Percentiles rank a stretch among this genome's conserved stretches.
These are phyloP conservation scores for Spathaspora hagerdaliae DNA, from an alignment of 805 yeast species.

Conservation along the genomic window DNA sequence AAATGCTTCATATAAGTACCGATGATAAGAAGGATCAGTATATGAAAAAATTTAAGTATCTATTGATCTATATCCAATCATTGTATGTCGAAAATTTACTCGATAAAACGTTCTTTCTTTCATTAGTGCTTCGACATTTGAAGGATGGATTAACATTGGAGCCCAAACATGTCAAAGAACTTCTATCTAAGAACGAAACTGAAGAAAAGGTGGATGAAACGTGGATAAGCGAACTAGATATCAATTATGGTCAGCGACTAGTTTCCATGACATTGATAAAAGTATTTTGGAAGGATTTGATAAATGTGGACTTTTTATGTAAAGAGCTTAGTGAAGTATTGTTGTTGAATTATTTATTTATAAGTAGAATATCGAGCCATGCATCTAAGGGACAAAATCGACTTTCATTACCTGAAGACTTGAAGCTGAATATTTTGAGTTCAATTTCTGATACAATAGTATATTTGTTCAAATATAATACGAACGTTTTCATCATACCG, in stretches of 20 bases:
- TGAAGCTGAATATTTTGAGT: constrained; percentile 24
- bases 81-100: constrained; percentile 67
- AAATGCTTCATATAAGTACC: constrained; percentile 21
- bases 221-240: constrained; percentile 14
- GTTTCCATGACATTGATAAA: constrained; percentile 46
- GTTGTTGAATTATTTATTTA: constrained; percentile 42
- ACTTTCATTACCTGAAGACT: constrained; percentile 10
- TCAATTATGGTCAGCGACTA: constrained; percentile 34
- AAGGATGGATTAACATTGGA: constrained; percentile 31
- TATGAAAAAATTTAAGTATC: constrained; percentile 54
- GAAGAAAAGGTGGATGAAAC: constrained; percentile 15
- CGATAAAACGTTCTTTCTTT: constrained; percentile 57
- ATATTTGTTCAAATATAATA: constrained; percentile 44
- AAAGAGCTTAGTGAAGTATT: constrained; percentile 64
- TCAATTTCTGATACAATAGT: constrained; percentile 27
- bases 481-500: constrained; percentile 63
- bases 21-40: constrained; percentile 33
- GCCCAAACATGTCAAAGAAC: constrained; percentile 18
- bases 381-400: neutral
- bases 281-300: constrained; percentile 69
- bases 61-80: constrained; percentile 56
- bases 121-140: constrained; percentile 59
- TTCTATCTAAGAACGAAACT: constrained; percentile 17
- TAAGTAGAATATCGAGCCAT: constrained; percentile 23
- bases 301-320: constrained; percentile 51